Evolutionary conservation across 164 flowering plant species (phyloP), one percentile per base, ranked within the genome.

Genomic region (Santalum album): DNA sequence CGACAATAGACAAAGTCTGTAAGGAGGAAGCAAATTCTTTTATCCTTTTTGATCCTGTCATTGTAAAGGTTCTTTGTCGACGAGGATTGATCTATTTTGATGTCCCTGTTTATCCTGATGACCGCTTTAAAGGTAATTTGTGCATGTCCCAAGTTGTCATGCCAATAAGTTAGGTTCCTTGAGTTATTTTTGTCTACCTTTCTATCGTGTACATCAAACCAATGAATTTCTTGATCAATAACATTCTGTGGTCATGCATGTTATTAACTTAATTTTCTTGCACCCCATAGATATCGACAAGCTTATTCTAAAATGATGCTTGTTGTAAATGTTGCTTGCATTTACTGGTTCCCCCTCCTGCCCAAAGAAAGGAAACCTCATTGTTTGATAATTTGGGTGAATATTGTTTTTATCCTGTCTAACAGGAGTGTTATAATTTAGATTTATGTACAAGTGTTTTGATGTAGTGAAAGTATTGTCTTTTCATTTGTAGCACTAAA

Each of bases 11-110:
- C 68, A 92, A 92, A 76, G 63, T 92, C 12, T 92, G 99, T 56
- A 92, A 92, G 75, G 99, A 92, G 79, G 97, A 92, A 76, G 99
- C 84, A 60, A 92, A 85, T 78, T 73, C 97, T 35, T 90, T 65
- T 73, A 61, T 87, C 60, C 84, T 90, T 53, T 92, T 89, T 77
- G 96, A 92, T 77, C 78, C 96, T 55, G 82, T 82, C 17, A 59
- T 87, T 54, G 49, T 90, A 50, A 83, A 71, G 74, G 99, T 96
- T 23, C 92, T 92, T 55, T 76, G 51, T 49, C 81, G 80, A 48
- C 79, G 95, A 49, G 99, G 99, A 50, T 72, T 92, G 66, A 69
- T 89, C 56, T 92, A 89, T 64, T 87, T 87, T 78, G 99, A 92
- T 69, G 97, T 87, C 43, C 96, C 99, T 67, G 97, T 92, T 27